Evolutionary conservation across 306 rosid genomes (phyloP), one percentile per base, ranked within the genome.

Genomic region (Nissolia schottii): DNA sequence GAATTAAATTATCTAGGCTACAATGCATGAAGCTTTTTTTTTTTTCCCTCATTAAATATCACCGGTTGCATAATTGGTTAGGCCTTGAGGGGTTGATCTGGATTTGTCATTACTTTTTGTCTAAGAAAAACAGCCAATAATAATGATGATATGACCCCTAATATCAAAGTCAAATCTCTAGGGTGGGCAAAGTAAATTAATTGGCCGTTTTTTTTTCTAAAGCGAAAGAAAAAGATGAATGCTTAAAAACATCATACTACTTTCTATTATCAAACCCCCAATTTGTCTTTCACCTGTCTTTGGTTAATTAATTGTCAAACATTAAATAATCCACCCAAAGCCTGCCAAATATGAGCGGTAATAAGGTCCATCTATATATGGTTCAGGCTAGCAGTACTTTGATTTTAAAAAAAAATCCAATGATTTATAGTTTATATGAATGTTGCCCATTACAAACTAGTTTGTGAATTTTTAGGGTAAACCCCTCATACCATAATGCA

Each of bases 111-210:
- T 70, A 57, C 86, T 68, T 82, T 80, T 79, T 71, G 78, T 79
- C 82, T 55, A 82, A 74, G 85, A 48, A 81, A 83, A 75, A 73
- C 84, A 60, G 50, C 65, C 77, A 68, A 79, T 87, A 68, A 79
- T 87, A 51, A 85, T 86, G 55, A 77, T 70, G 60, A 81, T 10
- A 56, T 68, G 79, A 77, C 77, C 63, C 63, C 67, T 40, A 66
- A 80, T 70, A 72, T 57, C 40, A 82, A 87, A 59, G 84, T 80
- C 82, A 82, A 83, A 66, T 60, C 85, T 38, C n/a, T 69, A 34
- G 77, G 65, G 78, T 43, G 71, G 70, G 79, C 68, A 84, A 78
- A 74, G 70, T 10, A 73, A 78, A 74, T 67, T 10, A 73, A 68
- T 69, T 60, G 76, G 80, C 58, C 73, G 41, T 80, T 69, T n/a